Evolutionary conservation across 2,329 filamentous ascomycete genomes (phyloP).

Genomic region (Sarocladiaceae sp.): DNA sequence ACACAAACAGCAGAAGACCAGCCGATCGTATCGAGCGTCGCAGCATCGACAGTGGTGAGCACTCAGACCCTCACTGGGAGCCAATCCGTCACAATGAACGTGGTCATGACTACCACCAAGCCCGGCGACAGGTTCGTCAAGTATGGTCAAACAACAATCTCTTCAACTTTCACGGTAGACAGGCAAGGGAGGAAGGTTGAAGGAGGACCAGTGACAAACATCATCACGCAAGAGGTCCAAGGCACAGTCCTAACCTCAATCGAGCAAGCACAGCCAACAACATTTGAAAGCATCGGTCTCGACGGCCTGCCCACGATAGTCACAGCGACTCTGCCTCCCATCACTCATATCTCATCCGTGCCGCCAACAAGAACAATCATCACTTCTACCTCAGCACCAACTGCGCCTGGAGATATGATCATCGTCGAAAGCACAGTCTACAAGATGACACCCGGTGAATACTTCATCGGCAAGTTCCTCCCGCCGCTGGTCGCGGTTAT

Average conservation of each 20-base stretch:
- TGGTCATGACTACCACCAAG: background rate
- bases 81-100: background rate
- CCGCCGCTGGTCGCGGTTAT: conserved; percentile 35
- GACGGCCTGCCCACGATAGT: background rate
- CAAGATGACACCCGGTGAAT: conserved; percentile 13
- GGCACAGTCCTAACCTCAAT: conserved; percentile 5
- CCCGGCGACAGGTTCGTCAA: conserved; percentile 4
- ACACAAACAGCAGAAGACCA: background rate
- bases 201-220: background rate
- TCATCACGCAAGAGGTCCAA: background rate
- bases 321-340: background rate
- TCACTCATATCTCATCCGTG: background rate
- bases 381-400: background rate
- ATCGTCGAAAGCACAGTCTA: background rate
- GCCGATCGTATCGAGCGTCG: background rate
- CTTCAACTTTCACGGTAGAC: conserved; percentile 1
- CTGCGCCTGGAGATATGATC: background rate
- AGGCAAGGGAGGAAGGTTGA: conserved; percentile 1
- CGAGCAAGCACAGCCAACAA: conserved; percentile 1
- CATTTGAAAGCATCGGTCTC: background rate
- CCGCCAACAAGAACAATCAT: background rate
- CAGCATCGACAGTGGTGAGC: background rate
- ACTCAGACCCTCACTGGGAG: background rate
- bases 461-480: conserved; percentile 38
- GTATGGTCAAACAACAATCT: background rate